Percentiles rank a stretch among this genome's conserved stretches.
Conservation (phyloP, 805 yeast species). For the Candida vaughaniae region DNA sequence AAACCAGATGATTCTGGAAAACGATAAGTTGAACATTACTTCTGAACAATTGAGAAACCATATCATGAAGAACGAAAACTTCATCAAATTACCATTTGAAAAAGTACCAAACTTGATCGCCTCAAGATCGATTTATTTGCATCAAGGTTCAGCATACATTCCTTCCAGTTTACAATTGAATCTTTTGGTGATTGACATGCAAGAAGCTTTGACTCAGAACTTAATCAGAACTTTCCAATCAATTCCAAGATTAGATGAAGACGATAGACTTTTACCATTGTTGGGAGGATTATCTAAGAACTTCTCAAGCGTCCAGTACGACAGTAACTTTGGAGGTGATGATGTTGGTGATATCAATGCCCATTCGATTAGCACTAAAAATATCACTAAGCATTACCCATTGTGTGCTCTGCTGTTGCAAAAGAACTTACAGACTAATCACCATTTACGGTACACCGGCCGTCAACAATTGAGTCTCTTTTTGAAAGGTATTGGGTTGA, state of each 20-base stretch:
- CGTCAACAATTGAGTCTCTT: conserved; percentile 85
- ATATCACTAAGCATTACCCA: conserved; percentile 68
- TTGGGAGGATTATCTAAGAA: conserved; percentile 69
- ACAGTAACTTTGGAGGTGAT: conserved; percentile 45
- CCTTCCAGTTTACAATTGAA: conserved; percentile 79
- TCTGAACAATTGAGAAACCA: conserved; percentile 55
- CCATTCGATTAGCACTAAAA: conserved; percentile 53
- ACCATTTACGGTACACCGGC: conserved; percentile 79
- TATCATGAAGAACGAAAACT: conserved; percentile 54
- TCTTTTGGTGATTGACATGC: conserved; percentile 67
- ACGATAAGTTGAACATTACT: conserved; percentile 25
- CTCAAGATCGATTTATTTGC: conserved; percentile 65
- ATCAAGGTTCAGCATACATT: conserved; percentile 75
- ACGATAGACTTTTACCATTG: conserved; percentile 83
- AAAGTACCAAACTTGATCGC: conserved; percentile 76
- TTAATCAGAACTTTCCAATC: conserved; percentile 71
- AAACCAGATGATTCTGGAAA: conserved; percentile 34
- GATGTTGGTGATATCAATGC: conserved; percentile 54
- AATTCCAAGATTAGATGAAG: conserved; percentile 85
- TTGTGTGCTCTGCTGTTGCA: conserved; percentile 73
- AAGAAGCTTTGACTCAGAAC: conserved; percentile 47
- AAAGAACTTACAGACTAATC: conserved; percentile 53
- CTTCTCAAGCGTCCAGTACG: conserved; percentile 48
- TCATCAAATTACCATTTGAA: conserved; percentile 86
- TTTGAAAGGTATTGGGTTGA: conserved; percentile 85